Evolutionary conservation across 306 rosid species (phyloP).

Genomic region (Benincasa hispida): DNA sequence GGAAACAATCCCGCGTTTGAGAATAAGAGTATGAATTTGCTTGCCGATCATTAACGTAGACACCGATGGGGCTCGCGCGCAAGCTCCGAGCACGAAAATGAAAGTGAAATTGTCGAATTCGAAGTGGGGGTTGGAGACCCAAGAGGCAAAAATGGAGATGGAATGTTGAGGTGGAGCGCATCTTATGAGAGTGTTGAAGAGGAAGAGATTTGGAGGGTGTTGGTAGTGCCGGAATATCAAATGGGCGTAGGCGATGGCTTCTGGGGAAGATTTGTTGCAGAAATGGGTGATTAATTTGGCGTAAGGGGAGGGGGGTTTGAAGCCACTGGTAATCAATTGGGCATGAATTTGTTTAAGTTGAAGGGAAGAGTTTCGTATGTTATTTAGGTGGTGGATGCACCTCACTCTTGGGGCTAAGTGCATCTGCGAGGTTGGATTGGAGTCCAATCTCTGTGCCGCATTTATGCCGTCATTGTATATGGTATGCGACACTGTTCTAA

Average conservation of each 20-base stretch:
- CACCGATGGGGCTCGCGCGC: constrained; percentile 50
- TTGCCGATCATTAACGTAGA: constrained; percentile 40
- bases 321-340: constrained; percentile 46
- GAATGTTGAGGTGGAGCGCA: constrained; percentile 40
- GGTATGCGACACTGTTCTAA: too few species aligned
- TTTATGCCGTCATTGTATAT: too few species aligned
- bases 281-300: constrained; percentile 48
- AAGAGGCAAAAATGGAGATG: constrained; percentile 26
- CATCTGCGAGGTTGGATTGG: background rate
- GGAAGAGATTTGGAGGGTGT: constrained; percentile 24
- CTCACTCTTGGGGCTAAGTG: constrained; percentile 21
- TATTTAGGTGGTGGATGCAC: constrained; percentile 23
- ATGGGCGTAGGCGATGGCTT: constrained; percentile 26
- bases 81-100: constrained; percentile 59
- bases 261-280: constrained; percentile 20
- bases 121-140: constrained; percentile 33
- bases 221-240: constrained; percentile 26
- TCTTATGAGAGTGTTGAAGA: constrained; percentile 57
- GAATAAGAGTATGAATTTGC: constrained; percentile 35
- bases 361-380: constrained; percentile 19
- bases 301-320: constrained; percentile 26
- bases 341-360: constrained; percentile 46
- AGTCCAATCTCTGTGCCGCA: background rate
- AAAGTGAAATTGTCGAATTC: constrained; percentile 35
- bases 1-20: constrained; percentile 37